These are phyloP conservation scores for Annona squamosa DNA, from an alignment of 164 flowering plant genomes.

Conservation along the genomic window DNA sequence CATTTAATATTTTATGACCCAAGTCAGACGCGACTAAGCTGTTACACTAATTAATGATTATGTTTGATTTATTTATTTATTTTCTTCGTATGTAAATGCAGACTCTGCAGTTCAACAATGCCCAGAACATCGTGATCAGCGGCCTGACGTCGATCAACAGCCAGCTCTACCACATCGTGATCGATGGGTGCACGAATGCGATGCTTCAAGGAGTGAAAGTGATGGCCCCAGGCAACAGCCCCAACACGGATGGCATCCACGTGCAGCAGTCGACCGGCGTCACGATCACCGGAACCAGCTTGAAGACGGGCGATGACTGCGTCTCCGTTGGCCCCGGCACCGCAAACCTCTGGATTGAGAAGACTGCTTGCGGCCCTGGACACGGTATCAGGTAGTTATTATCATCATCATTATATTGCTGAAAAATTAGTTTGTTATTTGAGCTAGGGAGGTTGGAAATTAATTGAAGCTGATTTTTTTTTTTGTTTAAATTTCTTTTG, in stretches of 20 bases:
- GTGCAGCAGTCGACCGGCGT: slow-evolving; percentile 36
- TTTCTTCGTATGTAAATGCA: slow-evolving; percentile 6
- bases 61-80: not conserved
- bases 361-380: slow-evolving; percentile 57
- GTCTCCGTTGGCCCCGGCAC: slow-evolving; percentile 36
- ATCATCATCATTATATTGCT: not conserved
- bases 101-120: slow-evolving; percentile 15
- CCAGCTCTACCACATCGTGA: slow-evolving; percentile 45
- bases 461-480: not conserved
- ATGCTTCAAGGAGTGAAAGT: slow-evolving; percentile 33
- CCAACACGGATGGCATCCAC: slow-evolving; percentile 77
- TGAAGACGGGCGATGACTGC: slow-evolving; percentile 64
- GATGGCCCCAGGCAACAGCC: slow-evolving; percentile 49
- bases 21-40: no score
- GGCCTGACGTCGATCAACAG: slow-evolving; percentile 55
- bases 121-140: slow-evolving; percentile 17
- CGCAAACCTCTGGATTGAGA: slow-evolving; percentile 36
- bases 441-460: not conserved
- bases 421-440: not conserved
- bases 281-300: slow-evolving; percentile 26
- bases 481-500: not conserved
- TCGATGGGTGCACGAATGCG: slow-evolving; percentile 37
- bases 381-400: slow-evolving; percentile 54
- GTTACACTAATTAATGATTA: no score
- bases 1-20: no score